Evolutionary conservation across 208 protist genomes (phyloP).

Genomic region (Endotrypanum monterogeii): DNA sequence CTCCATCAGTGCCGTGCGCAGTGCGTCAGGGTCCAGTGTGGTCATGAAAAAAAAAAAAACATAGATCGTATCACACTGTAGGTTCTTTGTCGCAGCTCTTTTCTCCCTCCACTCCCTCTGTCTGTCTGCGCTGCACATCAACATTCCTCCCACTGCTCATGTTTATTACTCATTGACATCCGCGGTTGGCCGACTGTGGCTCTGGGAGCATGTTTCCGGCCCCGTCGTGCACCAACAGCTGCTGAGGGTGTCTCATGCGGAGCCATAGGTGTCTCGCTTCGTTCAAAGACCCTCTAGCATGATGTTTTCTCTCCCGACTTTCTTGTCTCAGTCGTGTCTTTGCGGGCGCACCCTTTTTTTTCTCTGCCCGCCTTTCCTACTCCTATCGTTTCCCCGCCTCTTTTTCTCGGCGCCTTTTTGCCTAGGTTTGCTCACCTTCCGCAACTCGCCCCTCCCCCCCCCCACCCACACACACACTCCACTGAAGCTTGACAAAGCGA

Average conservation of each 20-base stretch:
- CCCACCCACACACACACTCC: background rate
- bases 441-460: background rate
- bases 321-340: background rate
- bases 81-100: background rate
- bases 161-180: background rate
- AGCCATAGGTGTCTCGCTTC: too few species aligned
- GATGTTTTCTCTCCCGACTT: background rate
- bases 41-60: background rate
- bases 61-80: too few species aligned
- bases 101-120: background rate
- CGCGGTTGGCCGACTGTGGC: background rate
- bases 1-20: constrained; percentile 14
- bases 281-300: too few species aligned
- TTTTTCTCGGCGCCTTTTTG: too few species aligned
- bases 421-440: too few species aligned
- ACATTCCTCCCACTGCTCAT: background rate
- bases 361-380: too few species aligned
- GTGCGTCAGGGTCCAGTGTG: constrained; percentile 19
- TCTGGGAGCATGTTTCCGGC: background rate
- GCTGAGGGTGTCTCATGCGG: background rate
- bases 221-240: background rate
- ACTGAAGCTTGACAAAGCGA: background rate
- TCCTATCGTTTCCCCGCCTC: too few species aligned
- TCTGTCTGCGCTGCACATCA: background rate
- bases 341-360: background rate